Base-by-base conservation (phyloP, 1,284 basidiomycete genomes). In the Austroboletus niveus region DNA sequence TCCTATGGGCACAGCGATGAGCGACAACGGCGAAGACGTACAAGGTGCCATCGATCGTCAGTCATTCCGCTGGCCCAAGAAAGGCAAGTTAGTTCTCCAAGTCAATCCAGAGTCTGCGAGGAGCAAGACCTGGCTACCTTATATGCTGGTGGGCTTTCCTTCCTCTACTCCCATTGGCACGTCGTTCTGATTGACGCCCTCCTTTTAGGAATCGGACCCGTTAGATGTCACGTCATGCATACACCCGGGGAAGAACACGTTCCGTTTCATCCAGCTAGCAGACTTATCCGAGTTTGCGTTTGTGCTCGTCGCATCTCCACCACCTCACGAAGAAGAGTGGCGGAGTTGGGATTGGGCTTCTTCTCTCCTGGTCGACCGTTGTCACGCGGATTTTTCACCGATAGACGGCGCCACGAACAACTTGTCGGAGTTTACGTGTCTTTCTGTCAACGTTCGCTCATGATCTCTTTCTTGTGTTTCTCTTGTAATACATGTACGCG, bases 191-290 rank as follows among this genome's bases (percentile, higher is more conserved):
- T n/a, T 20, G 17, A 7, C 17, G 8, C 11, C n/a, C 20, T 5
- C 17, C 8, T 5, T 36, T 27, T 29, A 67, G 65, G 60, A 52
- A 8, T 55, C 54, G 4, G 57, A 50, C 12, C 57, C 62, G 10
- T 36, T 67, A 15, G 64, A 70, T 48, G 63, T 70, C 46, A 63
- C 68, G 17, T 42, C 63, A 3, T 64, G 47, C 14, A 34, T 68
- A 4, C 53, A n/a, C 12, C 66, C 63, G 1, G 65, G 68, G 9
- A 66, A 50, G 42, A 67, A 70, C 51, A 55, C 56, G 0, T 59
- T 67, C 29, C 63, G 68, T 17, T 65, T 68, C 38, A 69, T 67
- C 10, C 67, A 68, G 9, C 45, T 67, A 2, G 58, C 60, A 0
- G 65, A 70, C 48, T 53, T 70, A 6, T 70, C 65, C 24, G 52